phyloP scores from a whole-genome alignment of 805 yeast genomes.

The Danielia reshetovae region DNA sequence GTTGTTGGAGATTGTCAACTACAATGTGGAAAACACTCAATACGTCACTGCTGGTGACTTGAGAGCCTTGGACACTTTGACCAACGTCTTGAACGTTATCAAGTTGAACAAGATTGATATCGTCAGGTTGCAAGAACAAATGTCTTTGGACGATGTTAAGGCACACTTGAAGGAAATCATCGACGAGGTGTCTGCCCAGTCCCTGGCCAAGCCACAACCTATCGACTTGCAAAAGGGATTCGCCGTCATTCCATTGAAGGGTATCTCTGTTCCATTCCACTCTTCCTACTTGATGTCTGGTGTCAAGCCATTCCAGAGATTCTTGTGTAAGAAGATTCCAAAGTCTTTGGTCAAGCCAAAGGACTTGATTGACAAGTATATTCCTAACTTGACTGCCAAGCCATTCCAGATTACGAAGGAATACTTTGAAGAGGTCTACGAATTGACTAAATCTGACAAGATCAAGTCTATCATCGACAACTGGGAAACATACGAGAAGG shows the following conservation, averaged over 20 bases:
- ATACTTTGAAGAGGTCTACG: constrained; percentile 94
- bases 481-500: constrained; percentile 82
- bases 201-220: constrained; percentile 90
- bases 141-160: constrained; percentile 84
- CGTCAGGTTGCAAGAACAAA: constrained; percentile 74
- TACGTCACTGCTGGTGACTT: constrained; percentile 99
- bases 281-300: constrained; percentile 97
- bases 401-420: constrained; percentile 96
- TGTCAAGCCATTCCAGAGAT: constrained; percentile 98
- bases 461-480: constrained; percentile 86
- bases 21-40: constrained; percentile 96
- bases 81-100: constrained; percentile 89
- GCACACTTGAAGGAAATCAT: constrained; percentile 86
- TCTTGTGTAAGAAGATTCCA: constrained; percentile 92
- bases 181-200: constrained; percentile 75
- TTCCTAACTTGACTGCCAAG: constrained; percentile 97
- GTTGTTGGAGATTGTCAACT: constrained; percentile 97
- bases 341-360: constrained; percentile 94
- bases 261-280: constrained; percentile 99
- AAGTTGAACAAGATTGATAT: constrained; percentile 93
- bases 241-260: constrained; percentile 96
- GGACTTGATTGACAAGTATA: constrained; percentile 88
- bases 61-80: constrained; percentile 88
- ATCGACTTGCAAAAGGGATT: constrained; percentile 96
- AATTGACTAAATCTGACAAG: constrained; percentile 86